These are phyloP conservation scores for Exophiala viscosa DNA, from an alignment of 2,329 filamentous ascomycete genomes.

Conservation along the genomic window DNA sequence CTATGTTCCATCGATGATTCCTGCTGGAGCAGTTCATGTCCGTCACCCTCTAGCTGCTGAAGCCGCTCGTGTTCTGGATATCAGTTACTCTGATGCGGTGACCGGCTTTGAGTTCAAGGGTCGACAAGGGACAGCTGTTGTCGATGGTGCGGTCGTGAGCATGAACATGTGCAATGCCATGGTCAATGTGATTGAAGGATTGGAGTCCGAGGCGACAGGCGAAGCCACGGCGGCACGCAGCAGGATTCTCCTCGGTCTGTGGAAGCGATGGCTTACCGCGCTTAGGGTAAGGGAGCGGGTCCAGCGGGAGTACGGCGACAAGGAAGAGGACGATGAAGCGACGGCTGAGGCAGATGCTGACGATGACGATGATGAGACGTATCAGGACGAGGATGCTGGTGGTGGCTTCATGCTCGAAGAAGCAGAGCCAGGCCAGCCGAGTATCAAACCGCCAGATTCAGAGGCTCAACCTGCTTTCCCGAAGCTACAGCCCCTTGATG, in stretches of 20 bases:
- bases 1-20: slow-evolving; percentile 62
- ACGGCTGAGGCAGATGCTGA: slow-evolving; percentile 31
- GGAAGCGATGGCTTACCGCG: slow-evolving; percentile 59
- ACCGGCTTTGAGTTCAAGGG: slow-evolving; percentile 87
- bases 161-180: slow-evolving; percentile 69
- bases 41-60: slow-evolving; percentile 53
- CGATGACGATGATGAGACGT: slow-evolving; percentile 34
- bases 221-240: slow-evolving; percentile 56
- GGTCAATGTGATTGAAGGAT: slow-evolving; percentile 61
- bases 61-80: slow-evolving; percentile 61
- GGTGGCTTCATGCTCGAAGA: slow-evolving; percentile 41
- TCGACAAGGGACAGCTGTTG: slow-evolving; percentile 76
- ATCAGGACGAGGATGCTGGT: slow-evolving; percentile 29
- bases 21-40: slow-evolving; percentile 57
- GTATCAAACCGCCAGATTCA: background rate
- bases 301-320: slow-evolving; percentile 49
- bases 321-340: slow-evolving; percentile 9
- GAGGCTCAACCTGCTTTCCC: background rate
- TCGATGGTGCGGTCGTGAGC: slow-evolving; percentile 74
- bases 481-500: slow-evolving; percentile 8
- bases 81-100: slow-evolving; percentile 86
- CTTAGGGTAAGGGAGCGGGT: slow-evolving; percentile 70
- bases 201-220: slow-evolving; percentile 64
- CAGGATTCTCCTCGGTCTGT: slow-evolving; percentile 50
- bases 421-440: slow-evolving; percentile 6